A percentile compares a stretch with the other conserved stretches of the same genome.
Conservation (phyloP, 2,329 filamentous ascomycete species). For the Claviceps capensis region DNA sequence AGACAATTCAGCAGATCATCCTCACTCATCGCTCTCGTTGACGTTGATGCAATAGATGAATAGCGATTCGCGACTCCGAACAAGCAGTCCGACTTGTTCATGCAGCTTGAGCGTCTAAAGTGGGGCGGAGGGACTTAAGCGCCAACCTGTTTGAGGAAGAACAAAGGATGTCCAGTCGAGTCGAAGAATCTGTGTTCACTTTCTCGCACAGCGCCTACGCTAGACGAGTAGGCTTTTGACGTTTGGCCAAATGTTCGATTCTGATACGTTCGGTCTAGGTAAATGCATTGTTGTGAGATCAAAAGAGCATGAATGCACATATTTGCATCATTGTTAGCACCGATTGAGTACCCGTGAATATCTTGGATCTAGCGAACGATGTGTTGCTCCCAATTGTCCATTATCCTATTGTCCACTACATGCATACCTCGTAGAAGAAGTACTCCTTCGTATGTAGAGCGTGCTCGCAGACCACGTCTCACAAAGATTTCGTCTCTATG, state of each 20-base stretch:
- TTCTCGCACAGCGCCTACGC: neutral
- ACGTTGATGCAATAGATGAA: slow-evolving; percentile 1
- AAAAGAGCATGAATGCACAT: neutral
- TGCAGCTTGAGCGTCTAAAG: neutral
- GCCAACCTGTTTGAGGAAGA: neutral
- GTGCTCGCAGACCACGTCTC: neutral
- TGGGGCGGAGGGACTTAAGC: neutral
- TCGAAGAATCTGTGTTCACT: neutral
- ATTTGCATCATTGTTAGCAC: neutral
- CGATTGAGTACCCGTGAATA: neutral
- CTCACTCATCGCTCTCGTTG: neutral
- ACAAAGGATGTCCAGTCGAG: slow-evolving; percentile 1
- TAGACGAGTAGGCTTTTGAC: neutral
- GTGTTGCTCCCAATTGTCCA: neutral
- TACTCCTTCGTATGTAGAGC: too few relatives aligned
- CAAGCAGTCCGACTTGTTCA: neutral
- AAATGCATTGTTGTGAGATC: neutral
- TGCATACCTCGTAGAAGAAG: too few relatives aligned
- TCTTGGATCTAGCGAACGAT: neutral
- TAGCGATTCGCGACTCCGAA: neutral
- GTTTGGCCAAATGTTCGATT: neutral
- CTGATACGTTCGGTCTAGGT: neutral
- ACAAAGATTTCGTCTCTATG: too few relatives aligned
- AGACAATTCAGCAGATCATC: neutral
- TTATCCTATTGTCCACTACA: too few relatives aligned